These are phyloP conservation scores for Stygiomarasmius scandens DNA, from an alignment of 1,284 basidiomycete species.

Conservation along the genomic window DNA sequence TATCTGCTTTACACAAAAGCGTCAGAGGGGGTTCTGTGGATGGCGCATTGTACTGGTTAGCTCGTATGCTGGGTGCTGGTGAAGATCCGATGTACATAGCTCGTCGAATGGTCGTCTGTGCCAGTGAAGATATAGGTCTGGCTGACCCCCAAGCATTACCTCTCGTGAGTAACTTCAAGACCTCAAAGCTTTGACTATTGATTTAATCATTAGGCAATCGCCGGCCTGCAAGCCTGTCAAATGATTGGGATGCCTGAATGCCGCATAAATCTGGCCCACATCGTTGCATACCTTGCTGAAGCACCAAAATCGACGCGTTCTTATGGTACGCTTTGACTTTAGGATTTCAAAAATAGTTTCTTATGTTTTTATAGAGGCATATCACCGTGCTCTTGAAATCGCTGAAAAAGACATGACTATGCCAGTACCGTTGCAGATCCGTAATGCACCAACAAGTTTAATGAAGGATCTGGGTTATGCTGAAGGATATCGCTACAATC, in stretches of 20 bases:
- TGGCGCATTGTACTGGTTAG: conserved; percentile 90
- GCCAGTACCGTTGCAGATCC: conserved; percentile 76
- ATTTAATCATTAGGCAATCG: conserved; percentile 58
- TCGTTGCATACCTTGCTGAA: conserved; percentile 82
- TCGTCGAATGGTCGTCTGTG: conserved; percentile 80
- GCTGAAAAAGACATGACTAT: conserved; percentile 55
- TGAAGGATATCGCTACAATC: conserved; percentile 79
- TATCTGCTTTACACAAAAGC: conserved; percentile 86
- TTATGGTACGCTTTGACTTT: conserved; percentile 41
- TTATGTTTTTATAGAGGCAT: conserved; percentile 46
- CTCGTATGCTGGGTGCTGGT: conserved; percentile 81
- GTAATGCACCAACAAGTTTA: conserved; percentile 86
- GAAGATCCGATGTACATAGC: conserved; percentile 90
- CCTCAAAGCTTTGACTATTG: conserved; percentile 1
- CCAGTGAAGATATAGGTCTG: conserved; percentile 86
- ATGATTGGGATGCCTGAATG: conserved; percentile 86
- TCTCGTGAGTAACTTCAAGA: conserved; percentile 46
- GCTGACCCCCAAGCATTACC: conserved; percentile 75
- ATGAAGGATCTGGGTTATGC: conserved; percentile 85
- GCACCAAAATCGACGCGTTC: conserved; percentile 82
- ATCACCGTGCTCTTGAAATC: conserved; percentile 69
- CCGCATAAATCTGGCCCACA: conserved; percentile 77
- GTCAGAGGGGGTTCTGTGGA: conserved; percentile 80
- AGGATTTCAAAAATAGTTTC: not conserved
- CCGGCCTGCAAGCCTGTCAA: conserved; percentile 81